These are phyloP conservation scores for Tetragonia tetragonoides DNA, from an alignment of 148 eudicot species.

Conservation along the genomic window DNA sequence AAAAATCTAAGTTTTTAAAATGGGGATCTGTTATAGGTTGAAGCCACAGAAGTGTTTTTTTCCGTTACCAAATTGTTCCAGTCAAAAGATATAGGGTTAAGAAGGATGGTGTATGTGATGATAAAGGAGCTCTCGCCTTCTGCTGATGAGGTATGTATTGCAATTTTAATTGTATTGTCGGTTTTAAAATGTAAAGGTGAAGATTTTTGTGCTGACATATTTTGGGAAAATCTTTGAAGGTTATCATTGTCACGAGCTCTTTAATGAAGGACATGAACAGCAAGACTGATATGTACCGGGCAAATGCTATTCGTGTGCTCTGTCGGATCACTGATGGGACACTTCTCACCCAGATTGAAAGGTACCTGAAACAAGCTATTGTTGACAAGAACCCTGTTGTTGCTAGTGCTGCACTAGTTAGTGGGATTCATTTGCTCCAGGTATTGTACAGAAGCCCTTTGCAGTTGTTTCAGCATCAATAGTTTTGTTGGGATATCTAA, in stretches of 20 bases:
- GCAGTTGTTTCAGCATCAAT: neutral
- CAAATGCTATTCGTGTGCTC: constrained; percentile 95
- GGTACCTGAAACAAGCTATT: constrained; percentile 92
- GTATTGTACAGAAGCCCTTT: constrained; percentile 28
- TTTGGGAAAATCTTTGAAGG: constrained; percentile 38
- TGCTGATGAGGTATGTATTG: constrained; percentile 71
- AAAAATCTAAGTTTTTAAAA: neutral
- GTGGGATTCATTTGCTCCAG: constrained; percentile 95
- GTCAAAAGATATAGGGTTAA: constrained; percentile 69
- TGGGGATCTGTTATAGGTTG: constrained; percentile 45
- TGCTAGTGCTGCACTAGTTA: constrained; percentile 97
- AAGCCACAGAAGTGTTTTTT: constrained; percentile 93
- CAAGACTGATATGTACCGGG: constrained; percentile 94
- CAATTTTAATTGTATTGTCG: neutral
- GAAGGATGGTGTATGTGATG: constrained; percentile 94
- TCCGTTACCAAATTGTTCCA: constrained; percentile 88
- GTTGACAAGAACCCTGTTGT: constrained; percentile 98
- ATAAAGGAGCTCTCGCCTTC: constrained; percentile 95
- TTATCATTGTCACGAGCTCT: constrained; percentile 90
- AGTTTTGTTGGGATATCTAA: constrained; percentile 1
- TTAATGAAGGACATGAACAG: constrained; percentile 99
- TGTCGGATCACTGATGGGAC: constrained; percentile 91
- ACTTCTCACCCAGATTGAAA: constrained; percentile 93
- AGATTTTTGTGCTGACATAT: constrained; percentile 22
- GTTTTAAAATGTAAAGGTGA: constrained; percentile 3